Base-by-base conservation (phyloP, 371 early-diverging fungal genomes). In the Syncephalastrum contaminatum region DNA sequence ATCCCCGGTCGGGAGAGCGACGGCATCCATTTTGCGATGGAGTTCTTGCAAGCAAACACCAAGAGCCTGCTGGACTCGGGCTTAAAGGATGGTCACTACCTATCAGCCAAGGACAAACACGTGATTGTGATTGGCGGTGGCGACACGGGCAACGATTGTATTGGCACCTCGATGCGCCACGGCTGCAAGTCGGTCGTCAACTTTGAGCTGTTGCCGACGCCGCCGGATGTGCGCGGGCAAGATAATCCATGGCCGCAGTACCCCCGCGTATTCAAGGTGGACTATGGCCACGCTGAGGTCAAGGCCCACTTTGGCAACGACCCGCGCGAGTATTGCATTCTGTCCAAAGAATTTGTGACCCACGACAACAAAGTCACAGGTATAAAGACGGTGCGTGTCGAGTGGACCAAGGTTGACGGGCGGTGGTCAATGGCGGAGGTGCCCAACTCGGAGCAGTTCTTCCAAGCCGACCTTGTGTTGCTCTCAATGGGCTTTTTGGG, bases 61-160 rank as follows among this genome's bases (percentile, higher is more conserved):
- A 90, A 93, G 82, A 79, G 83, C 42, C 77, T 96, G 42, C 67
- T 96, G 24, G 91, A 94, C 62, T 84, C 85, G 15, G 82, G 85
- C 20, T 67, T 93, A 15, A 67, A 73, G 54, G 88, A 94, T 67
- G 87, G 82, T 16, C 69, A 79, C 22, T 92, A 92, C 64, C 69
- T 98, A 52, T 83, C 77, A 57, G 96, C 95, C 36, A 90, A 92
- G 69, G 96, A 86, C 73, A 95, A 94, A 81, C 77, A 91, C 54
- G 98, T 98, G 0, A 77, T 98, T 60, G 95, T 98, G 16, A 96
- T 98, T 79, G 98, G 98, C 73, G 98, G 95, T 63, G 98, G 98
- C 58, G 98, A 96, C 69, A 98, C 98, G 13, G 97, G 95, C 63
- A 92, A 89, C 62, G 98, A 98, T 65, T 96, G 97, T 73, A 93